Conservation (phyloP, 352 stramenopile species). For the Phytophthora europaea region DNA sequence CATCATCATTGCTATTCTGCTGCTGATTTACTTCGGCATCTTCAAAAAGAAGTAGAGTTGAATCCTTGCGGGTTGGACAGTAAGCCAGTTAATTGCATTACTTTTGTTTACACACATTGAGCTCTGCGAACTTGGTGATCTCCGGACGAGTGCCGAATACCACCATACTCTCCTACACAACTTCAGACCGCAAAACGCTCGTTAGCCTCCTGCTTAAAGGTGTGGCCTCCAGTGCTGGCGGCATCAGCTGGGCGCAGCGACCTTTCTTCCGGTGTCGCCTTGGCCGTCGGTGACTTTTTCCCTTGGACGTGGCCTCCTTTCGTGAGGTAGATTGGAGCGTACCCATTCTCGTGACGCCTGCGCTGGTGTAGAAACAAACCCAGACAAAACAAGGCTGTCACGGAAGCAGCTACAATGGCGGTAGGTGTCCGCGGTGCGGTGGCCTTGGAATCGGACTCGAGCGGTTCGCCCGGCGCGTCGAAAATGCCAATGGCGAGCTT, state of each 20-base stretch:
- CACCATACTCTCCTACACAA: neutral
- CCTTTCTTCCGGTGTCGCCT: slow-evolving; percentile 33
- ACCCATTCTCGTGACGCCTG: slow-evolving; percentile 69
- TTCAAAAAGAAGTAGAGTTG: slow-evolving; percentile 80
- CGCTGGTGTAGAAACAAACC: slow-evolving; percentile 67
- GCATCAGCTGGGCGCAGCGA: slow-evolving; percentile 46
- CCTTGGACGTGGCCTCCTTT: slow-evolving; percentile 55
- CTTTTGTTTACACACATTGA: slow-evolving; percentile 32
- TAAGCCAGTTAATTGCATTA: slow-evolving; percentile 35
- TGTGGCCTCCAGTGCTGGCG: slow-evolving; percentile 46
- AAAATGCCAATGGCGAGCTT: slow-evolving; percentile 77
- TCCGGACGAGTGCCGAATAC: neutral
- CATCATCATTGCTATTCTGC: slow-evolving; percentile 84
- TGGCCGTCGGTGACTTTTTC: slow-evolving; percentile 35
- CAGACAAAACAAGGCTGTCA: slow-evolving; percentile 51
- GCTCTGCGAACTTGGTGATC: neutral
- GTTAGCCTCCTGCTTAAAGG: slow-evolving; percentile 66
- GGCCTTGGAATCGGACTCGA: slow-evolving; percentile 44
- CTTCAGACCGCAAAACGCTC: slow-evolving; percentile 76
- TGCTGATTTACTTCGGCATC: slow-evolving; percentile 92
- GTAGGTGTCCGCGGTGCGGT: slow-evolving; percentile 43
- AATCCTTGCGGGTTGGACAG: slow-evolving; percentile 4
- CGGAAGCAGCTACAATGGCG: slow-evolving; percentile 55
- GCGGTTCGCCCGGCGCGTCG: slow-evolving; percentile 47
- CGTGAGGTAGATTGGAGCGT: slow-evolving; percentile 58